phyloP scores from a whole-genome alignment of 495 filamentous ascomycete genomes.

The Penicillium cataractarum region DNA sequence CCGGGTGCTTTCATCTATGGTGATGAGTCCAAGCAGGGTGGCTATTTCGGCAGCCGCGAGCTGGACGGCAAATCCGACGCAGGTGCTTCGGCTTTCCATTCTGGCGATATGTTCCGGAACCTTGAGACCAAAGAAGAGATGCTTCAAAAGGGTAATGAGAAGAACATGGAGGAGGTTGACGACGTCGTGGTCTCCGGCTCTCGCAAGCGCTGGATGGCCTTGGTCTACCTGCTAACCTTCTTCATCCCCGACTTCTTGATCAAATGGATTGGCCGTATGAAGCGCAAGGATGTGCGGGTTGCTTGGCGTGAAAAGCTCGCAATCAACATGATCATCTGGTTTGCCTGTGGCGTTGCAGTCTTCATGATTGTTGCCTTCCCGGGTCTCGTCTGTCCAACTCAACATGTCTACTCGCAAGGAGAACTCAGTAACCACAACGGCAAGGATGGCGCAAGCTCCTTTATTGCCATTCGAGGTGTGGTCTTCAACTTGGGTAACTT shows the following conservation, averaged over 20 bases:
- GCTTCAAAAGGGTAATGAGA: constrained; percentile 93
- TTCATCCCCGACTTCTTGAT: constrained; percentile 86
- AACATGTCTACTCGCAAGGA: constrained; percentile 79
- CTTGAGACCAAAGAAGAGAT: constrained; percentile 89
- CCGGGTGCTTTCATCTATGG: constrained; percentile 67
- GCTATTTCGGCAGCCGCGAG: constrained; percentile 83
- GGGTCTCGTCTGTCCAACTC: constrained; percentile 84
- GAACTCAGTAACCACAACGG: constrained; percentile 79
- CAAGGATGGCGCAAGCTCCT: constrained; percentile 64
- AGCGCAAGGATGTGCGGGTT: constrained; percentile 87
- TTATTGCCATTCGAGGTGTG: constrained; percentile 81
- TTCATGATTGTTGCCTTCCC: constrained; percentile 94
- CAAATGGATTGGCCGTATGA: constrained; percentile 78
- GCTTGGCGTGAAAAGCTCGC: constrained; percentile 98
- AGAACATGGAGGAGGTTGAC: constrained; percentile 88
- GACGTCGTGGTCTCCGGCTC: constrained; percentile 74
- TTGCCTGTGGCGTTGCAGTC: constrained; percentile 72
- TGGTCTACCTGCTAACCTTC: constrained; percentile 87
- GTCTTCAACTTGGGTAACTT: constrained; percentile 83
- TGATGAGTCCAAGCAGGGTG: constrained; percentile 65
- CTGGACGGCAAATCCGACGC: constrained; percentile 88
- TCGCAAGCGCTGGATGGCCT: constrained; percentile 87
- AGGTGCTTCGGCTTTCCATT: constrained; percentile 82
- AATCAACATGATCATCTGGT: constrained; percentile 98
- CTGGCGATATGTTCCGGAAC: constrained; percentile 96